phyloP scores from a whole-genome alignment of 139 green algal genomes.

The Chlamydomonas sp. region DNA sequence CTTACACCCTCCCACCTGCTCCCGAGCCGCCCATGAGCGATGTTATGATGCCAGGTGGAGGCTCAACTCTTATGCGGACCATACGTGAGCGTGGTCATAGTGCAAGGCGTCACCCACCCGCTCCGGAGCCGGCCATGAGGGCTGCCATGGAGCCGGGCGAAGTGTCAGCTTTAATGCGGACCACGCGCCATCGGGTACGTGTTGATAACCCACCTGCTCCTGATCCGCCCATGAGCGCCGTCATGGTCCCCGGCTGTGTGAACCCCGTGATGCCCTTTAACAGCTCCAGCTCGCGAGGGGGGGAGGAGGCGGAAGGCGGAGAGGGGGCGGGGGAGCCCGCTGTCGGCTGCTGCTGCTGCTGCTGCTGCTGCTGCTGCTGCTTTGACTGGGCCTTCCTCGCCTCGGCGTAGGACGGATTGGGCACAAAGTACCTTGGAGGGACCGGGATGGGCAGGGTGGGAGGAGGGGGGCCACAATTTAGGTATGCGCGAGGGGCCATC shows the following conservation, averaged over 20 bases:
- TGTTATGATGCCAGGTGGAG: constrained; percentile 20
- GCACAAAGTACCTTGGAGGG: constrained; percentile 66
- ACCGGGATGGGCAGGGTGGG: too few relatives aligned
- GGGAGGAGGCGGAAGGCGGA: background rate
- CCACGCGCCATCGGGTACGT: too few relatives aligned
- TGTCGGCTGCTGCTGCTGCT: too few relatives aligned
- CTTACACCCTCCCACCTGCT: background rate
- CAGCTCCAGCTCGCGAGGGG: constrained; percentile 37
- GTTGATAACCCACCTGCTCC: constrained; percentile 15
- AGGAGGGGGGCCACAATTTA: too few relatives aligned
- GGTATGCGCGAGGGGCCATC: too few relatives aligned
- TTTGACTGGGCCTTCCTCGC: background rate
- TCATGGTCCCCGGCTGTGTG: constrained; percentile 44
- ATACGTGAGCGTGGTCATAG: too few relatives aligned
- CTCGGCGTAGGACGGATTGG: constrained; percentile 62
- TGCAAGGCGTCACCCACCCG: too few relatives aligned
- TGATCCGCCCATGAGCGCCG: constrained; percentile 75
- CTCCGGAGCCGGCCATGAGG: too few relatives aligned
- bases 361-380: background rate
- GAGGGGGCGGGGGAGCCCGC: too few relatives aligned
- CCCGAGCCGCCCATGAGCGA: constrained; percentile 76
- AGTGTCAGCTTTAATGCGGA: too few relatives aligned
- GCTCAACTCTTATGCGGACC: too few relatives aligned
- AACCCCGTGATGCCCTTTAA: constrained; percentile 68
- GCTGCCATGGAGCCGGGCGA: too few relatives aligned